Evolutionary conservation across 768 basidiomycete genomes (phyloP), one percentile per base, ranked within the genome.

Genomic region (Nidularia sp.): DNA sequence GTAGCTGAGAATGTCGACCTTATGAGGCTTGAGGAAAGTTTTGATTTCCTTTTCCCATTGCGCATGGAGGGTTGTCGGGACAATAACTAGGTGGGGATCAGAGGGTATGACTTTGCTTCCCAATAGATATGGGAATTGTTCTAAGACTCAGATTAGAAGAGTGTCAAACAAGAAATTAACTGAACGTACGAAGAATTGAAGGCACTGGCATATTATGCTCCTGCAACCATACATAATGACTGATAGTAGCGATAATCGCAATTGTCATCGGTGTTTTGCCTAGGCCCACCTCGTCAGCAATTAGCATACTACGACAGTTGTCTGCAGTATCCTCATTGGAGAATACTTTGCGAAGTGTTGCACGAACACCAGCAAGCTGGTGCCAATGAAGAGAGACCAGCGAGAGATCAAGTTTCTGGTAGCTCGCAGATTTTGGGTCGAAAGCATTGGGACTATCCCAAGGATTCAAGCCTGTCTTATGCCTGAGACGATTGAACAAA

Each of bases 1-100:
- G 25, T 71, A 69, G 13, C 61, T 22, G 13, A 70, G 49, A 2
- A 71, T 58, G 18, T 67, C 65, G 15, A 68, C 51, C 0, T 25
- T 51, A 2, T 53, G 36, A 0, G 58, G 58, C 0, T 47, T 47
- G 9, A 61, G 52, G 13, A 57, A 34, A 2, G 45, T 53, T 13
- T 62, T 55, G 1, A 64, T 18, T 39, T 65, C 64, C 1, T 41
- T 45, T 8, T 51, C 10, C 65, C 67, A 68, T 36, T 68, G 67
- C 0, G 7, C 46, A 1, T 58, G 12, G 4, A 68, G 48, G 0
- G 62, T 65, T 2, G 60, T 61, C 4, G 66, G 66, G 3, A 62
- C 60, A 15, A 66, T 12, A 8, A 66, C 55, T 9, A 66, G 57
- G 25, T 61, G 57, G 0, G 0, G 53, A 1, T 32, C 48, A n/a